Evolutionary conservation across 768 basidiomycete species (phyloP).

Genomic region (Leccinum aurantiacum): DNA sequence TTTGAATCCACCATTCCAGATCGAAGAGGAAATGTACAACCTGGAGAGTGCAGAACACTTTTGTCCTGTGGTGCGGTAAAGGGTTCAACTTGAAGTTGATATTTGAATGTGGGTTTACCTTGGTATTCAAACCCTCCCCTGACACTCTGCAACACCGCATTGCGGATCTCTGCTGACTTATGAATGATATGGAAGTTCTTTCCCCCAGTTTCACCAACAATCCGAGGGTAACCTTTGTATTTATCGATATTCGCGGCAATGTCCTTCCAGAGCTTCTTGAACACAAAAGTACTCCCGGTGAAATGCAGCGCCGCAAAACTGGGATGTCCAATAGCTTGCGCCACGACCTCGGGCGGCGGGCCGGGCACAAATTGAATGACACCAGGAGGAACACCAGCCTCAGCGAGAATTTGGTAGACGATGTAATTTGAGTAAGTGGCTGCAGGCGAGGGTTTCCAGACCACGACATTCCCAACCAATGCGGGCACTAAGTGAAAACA

Average conservation of each 20-base stretch:
- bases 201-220: constrained; percentile 97
- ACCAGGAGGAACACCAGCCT: constrained; percentile 91
- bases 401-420: constrained; percentile 84
- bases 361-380: constrained; percentile 98
- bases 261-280: constrained; percentile 96
- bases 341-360: constrained; percentile 80
- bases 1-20: constrained; percentile 89
- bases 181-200: constrained; percentile 99
- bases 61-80: constrained; percentile 55
- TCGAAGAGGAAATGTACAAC: constrained; percentile 81
- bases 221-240: constrained; percentile 88
- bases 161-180: constrained; percentile 78
- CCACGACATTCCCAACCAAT: constrained; percentile 88
- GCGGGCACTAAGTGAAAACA: constrained; percentile 62
- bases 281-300: constrained; percentile 93
- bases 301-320: constrained; percentile 91
- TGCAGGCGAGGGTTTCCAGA: constrained; percentile 98
- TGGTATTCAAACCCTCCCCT: constrained; percentile 95
- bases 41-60: constrained; percentile 96
- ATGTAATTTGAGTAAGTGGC: constrained; percentile 96
- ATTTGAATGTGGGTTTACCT: constrained; percentile 43
- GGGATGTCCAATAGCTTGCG: constrained; percentile 75
- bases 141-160: constrained; percentile 87
- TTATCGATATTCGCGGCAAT: constrained; percentile 85
- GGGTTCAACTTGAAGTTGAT: background rate